Base-by-base conservation (phyloP, 2,329 filamentous ascomycete genomes). In the Scedosporium minutisporum region DNA sequence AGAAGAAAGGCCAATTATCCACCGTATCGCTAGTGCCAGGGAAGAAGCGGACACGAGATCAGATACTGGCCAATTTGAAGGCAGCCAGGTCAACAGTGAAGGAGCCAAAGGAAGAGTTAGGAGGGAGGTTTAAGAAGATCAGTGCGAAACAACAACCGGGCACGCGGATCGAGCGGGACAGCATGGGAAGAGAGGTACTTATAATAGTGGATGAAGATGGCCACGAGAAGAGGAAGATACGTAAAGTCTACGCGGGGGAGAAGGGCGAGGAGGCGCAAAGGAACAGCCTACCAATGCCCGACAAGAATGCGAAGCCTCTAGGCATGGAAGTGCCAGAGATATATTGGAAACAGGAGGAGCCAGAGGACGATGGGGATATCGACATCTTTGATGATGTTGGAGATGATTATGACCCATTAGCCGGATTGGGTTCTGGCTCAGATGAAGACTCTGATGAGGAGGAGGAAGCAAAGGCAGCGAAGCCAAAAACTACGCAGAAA, bases 401-500 rank as follows among this genome's bases (percentile, higher is more conserved):
- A 3, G 85, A 86, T 63, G 86, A 89, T 68, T 89, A 89, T 69
- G 80, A 89, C 69, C 87, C 87, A 1, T 72, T 89, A 51, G 86
- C 85, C 2, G 86, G 79, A 5, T 74, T 89, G 66, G 79, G 74
- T 14, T 71, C 72, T 33, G 75, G 66, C 21, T 76, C 74, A 16
- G 75, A 75, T 5, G 76, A 75, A 6, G 80, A 73, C 71, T 58
- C 57, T 5, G 61, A 3, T 79, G 75, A 77, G 2, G 71, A 38
- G 33, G 33, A 38, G 63, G 67, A 67, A 63, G 67, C 67, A 33
- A 67, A 69, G 29, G 67, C 68, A 48, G 65, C 71, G 58, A 66
- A 65, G 42, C 66, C 57, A 44, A 60, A 60, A 27, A 9, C 38
- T 9, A 29, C 58, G 21, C 38, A 48, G 65, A 3, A 82, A 82